Evolutionary conservation across 2,329 filamentous ascomycete species (phyloP).

Genomic region (Aspergillus aculeatinus): DNA sequence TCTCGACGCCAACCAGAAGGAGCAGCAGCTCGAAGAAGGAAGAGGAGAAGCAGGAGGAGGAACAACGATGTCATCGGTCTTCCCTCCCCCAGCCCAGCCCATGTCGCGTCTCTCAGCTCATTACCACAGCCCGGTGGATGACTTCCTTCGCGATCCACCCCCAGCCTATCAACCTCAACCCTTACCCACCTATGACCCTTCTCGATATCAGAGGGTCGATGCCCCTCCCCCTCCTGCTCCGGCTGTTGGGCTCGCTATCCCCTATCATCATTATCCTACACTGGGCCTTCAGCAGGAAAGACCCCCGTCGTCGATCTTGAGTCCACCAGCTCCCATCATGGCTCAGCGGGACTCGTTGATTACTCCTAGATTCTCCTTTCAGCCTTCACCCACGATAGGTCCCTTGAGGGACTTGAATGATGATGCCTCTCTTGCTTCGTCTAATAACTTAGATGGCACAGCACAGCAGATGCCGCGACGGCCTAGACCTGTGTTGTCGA

Average conservation of each 20-base stretch:
- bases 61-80: no score
- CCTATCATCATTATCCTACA: not conserved
- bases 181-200: constrained; percentile 37
- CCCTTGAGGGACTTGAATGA: not conserved
- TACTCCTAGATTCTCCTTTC: not conserved
- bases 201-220: constrained; percentile 25
- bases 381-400: not conserved
- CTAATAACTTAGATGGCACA: not conserved
- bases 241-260: not conserved
- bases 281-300: not conserved
- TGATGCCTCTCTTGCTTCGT: not conserved
- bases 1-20: not conserved
- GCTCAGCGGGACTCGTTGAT: not conserved
- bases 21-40: not conserved
- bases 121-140: not conserved
- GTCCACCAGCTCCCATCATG: not conserved
- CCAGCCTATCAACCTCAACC: constrained; percentile 29
- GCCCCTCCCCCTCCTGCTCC: not conserved
- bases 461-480: constrained; percentile 19
- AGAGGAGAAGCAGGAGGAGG: not conserved
- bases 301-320: not conserved
- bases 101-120: not conserved
- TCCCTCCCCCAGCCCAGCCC: not conserved
- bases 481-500: constrained; percentile 37
- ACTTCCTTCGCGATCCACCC: constrained; percentile 18